A percentile compares a stretch with the other conserved stretches of the same genome.
Evolutionary conservation across 1,284 basidiomycete genomes (phyloP).

Genomic region (Boletus mariae): DNA sequence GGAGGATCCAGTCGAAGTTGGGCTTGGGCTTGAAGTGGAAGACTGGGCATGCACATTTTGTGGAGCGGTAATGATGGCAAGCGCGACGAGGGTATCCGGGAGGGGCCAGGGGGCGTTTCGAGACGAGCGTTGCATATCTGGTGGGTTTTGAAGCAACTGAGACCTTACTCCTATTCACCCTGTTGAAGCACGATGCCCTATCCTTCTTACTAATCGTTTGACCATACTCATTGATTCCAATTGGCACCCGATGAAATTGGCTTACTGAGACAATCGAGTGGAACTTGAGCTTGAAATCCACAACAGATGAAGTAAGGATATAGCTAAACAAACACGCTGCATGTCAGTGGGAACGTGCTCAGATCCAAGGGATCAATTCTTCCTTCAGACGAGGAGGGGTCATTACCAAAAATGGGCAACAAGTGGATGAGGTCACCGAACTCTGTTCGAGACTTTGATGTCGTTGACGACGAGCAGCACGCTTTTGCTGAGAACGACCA

Average conservation of each 20-base stretch:
- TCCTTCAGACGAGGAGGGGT: too few species aligned
- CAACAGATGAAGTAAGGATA: too few species aligned
- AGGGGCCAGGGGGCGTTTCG: background rate
- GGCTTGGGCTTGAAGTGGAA: background rate
- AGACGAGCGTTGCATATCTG: background rate
- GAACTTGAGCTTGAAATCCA: too few species aligned
- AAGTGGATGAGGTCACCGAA: too few species aligned
- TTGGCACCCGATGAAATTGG: too few species aligned
- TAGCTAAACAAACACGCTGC: too few species aligned
- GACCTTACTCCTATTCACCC: background rate
- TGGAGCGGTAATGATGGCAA: background rate
- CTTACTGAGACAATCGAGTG: too few species aligned
- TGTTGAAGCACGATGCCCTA: too few species aligned
- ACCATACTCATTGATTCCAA: background rate
- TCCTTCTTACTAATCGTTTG: background rate
- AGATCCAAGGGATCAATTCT: too few species aligned
- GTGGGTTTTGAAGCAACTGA: background rate
- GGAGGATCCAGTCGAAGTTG: background rate
- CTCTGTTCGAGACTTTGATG: constrained; percentile 2
- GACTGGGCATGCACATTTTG: constrained; percentile 2
- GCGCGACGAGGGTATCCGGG: background rate
- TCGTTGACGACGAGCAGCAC: constrained; percentile 2
- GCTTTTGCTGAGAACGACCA: constrained; percentile 4
- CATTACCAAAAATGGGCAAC: too few species aligned
- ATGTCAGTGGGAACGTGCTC: too few species aligned